Conservation (phyloP, 805 yeast species). For the Saccharomycopsis amapae region DNA sequence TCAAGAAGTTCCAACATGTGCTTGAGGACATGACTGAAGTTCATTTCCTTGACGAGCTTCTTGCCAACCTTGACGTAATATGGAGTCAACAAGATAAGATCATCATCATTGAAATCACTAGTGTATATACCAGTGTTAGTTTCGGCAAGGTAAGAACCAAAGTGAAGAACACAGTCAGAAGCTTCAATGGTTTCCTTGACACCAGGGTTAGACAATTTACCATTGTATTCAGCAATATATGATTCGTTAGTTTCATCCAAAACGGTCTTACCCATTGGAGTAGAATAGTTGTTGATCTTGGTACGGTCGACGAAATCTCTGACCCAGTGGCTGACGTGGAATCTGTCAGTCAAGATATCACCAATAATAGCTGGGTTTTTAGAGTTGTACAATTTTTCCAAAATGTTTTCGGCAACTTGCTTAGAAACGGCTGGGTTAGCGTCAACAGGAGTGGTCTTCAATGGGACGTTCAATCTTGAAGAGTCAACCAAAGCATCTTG, state of each 20-base stretch:
- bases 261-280: slow-evolving; percentile 65
- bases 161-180: slow-evolving; percentile 61
- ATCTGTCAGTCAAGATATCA: slow-evolving; percentile 66
- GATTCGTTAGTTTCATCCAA: slow-evolving; percentile 61
- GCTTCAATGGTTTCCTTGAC: slow-evolving; percentile 41
- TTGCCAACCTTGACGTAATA: slow-evolving; percentile 44
- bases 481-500: slow-evolving; percentile 39
- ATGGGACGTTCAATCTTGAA: slow-evolving; percentile 31
- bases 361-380: slow-evolving; percentile 59
- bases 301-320: slow-evolving; percentile 43
- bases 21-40: slow-evolving; percentile 45
- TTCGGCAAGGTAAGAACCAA: slow-evolving; percentile 66
- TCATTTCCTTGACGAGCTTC: slow-evolving; percentile 33
- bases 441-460: slow-evolving; percentile 25
- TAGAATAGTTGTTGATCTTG: slow-evolving; percentile 48
- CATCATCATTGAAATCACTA: slow-evolving; percentile 36
- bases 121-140: slow-evolving; percentile 64
- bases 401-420: slow-evolving; percentile 37
- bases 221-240: slow-evolving; percentile 70
- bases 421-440: slow-evolving; percentile 27
- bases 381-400: slow-evolving; percentile 44
- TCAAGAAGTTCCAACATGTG: slow-evolving; percentile 35
- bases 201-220: slow-evolving; percentile 44
- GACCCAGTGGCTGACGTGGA: slow-evolving; percentile 35
- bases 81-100: slow-evolving; percentile 45